Evolutionary conservation across 768 basidiomycete genomes (phyloP).

Genomic region (Suillus hirtellus): DNA sequence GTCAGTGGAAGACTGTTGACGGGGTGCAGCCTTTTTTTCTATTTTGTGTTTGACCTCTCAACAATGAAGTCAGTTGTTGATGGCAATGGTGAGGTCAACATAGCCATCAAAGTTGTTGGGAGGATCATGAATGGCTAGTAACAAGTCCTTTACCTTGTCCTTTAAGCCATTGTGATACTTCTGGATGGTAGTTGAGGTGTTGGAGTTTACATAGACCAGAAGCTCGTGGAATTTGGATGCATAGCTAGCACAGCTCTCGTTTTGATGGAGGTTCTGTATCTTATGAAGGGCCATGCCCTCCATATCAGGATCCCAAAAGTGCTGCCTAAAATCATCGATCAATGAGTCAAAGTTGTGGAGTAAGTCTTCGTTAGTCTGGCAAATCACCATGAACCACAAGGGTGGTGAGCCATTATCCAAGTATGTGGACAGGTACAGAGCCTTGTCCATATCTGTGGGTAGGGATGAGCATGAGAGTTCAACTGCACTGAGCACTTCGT

Average conservation of each 20-base stretch:
- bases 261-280: slow-evolving; percentile 33
- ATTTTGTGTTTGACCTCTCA: slow-evolving; percentile 19
- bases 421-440: slow-evolving; percentile 30
- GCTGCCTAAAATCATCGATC: slow-evolving; percentile 9
- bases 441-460: slow-evolving; percentile 27
- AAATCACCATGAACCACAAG: slow-evolving; percentile 31
- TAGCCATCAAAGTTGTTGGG: slow-evolving; percentile 23
- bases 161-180: slow-evolving; percentile 33
- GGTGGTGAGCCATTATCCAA: slow-evolving; percentile 31
- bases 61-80: slow-evolving; percentile 29
- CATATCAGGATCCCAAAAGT: slow-evolving; percentile 31
- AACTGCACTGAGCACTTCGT: slow-evolving; percentile 27
- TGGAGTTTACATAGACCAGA: slow-evolving; percentile 14
- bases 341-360: slow-evolving; percentile 29
- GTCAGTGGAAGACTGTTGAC: too few species aligned
- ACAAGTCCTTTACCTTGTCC: slow-evolving; percentile 22
- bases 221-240: slow-evolving; percentile 29
- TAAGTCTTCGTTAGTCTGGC: slow-evolving; percentile 17
- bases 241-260: slow-evolving; percentile 30
- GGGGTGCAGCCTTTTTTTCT: not conserved
- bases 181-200: slow-evolving; percentile 30
- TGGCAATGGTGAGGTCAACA: slow-evolving; percentile 20
- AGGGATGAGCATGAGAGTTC: slow-evolving; percentile 23
- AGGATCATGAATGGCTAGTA: slow-evolving; percentile 16
- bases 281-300: slow-evolving; percentile 28